Evolutionary conservation across 2,329 filamentous ascomycete genomes (phyloP), one percentile per base, ranked within the genome.

Genomic region (Anisogramma anomala): DNA sequence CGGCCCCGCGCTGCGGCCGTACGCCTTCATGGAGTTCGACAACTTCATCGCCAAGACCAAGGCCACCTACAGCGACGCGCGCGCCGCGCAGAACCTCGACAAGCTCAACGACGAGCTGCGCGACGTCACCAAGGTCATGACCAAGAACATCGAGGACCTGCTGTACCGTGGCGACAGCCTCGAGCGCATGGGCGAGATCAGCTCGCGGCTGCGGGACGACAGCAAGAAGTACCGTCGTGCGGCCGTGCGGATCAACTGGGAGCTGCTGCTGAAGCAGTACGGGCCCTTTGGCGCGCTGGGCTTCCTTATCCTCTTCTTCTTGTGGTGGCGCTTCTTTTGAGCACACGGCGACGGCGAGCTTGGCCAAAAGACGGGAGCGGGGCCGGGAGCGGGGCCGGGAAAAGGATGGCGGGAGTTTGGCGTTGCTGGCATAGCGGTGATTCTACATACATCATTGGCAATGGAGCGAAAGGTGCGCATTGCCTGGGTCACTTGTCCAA

Each of bases 121-220:
- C 60, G 91, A 96, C 63, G 93, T 98, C 41, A 96, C 91, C 1
- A 88, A 95, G 66, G 88, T 98, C 57, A 98, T 98, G 93, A 96
- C 88, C 42, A 96, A 96, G 76, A 98, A 98, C 62, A 96, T 98
- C 52, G 91, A 98, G 69, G 91, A 98, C 61, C 67, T 98, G 57
- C 68, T 98, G 39, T 98, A 98, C 60, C 72, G 93, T 48, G 91
- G 91, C 20, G 91, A 98, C 60, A 91, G 81, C 55, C 65, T 98
- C 52, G 91, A 98, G 66, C 77, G 87, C 55, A 98, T 98, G 91
- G 89, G 91, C 47, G 89, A 96, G 66, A 82, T 95, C 58, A 93
- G 84, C 54, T 82, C 78, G 42, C 71, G 89, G 48, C 64, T 98
- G 58, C 71, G 85, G 49, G 91, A 98, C 59, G 91, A 98, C 58